Evolutionary conservation across 2,329 filamentous ascomycete genomes (phyloP).

Genomic region (Hypocreales sp.): DNA sequence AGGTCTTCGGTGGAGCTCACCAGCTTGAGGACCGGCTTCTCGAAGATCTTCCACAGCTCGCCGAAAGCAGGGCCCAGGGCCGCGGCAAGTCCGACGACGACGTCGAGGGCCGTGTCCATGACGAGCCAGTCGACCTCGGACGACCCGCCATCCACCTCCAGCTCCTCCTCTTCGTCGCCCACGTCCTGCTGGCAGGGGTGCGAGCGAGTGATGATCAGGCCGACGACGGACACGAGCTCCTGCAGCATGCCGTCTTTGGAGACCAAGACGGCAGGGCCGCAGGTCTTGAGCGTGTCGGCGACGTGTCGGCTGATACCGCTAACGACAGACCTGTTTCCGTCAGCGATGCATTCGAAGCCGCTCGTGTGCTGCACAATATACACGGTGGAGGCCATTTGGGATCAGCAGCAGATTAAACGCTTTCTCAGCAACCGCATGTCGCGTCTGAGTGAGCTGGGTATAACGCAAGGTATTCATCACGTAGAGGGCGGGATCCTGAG

Average conservation of each 20-base stretch:
- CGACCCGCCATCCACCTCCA: constrained; percentile 56
- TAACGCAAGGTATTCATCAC: constrained; percentile 90
- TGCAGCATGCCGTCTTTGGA: constrained; percentile 53
- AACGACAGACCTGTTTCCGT: constrained; percentile 55
- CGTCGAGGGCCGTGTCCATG: constrained; percentile 86
- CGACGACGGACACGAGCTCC: constrained; percentile 60
- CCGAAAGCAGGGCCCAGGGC: constrained; percentile 69
- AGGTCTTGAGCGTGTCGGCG: constrained; percentile 77
- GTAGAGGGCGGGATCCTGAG: constrained; percentile 10
- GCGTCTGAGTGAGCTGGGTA: constrained; percentile 99
- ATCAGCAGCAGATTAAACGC: constrained; percentile 19
- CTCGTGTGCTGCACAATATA: constrained; percentile 1
- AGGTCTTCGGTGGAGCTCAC: constrained; percentile 72
- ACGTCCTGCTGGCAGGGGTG: constrained; percentile 90
- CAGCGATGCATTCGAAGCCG: constrained; percentile 26
- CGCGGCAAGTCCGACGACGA: constrained; percentile 68
- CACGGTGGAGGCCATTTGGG: no score
- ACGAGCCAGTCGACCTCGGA: constrained; percentile 98
- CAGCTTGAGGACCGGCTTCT: constrained; percentile 81
- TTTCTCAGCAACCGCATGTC: constrained; percentile 79
- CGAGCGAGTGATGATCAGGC: constrained; percentile 70
- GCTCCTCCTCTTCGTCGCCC: constrained; percentile 63
- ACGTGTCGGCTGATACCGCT: constrained; percentile 93
- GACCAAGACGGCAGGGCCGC: constrained; percentile 71
- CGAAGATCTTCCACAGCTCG: constrained; percentile 90